These are phyloP conservation scores for Chondrus crispus DNA, from an alignment of 23 red algal species.

Conservation along the genomic window DNA sequence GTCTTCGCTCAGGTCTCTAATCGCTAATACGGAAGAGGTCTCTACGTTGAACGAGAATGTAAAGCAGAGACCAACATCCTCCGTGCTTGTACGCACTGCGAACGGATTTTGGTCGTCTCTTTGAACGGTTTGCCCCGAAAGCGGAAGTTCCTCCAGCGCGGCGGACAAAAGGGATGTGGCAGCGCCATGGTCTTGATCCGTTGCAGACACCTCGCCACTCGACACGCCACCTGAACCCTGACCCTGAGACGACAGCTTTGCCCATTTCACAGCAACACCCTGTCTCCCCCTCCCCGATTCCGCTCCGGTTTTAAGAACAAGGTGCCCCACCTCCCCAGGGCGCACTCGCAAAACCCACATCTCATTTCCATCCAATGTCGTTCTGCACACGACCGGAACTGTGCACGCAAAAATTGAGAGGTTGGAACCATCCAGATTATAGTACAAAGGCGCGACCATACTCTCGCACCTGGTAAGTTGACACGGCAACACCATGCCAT, in stretches of 20 bases:
- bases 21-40: conserved; percentile 6
- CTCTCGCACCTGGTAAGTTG: conserved; percentile 32
- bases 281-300: background rate
- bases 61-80: conserved; percentile 61
- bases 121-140: conserved; percentile 1
- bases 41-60: conserved; percentile 46
- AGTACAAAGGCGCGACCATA: conserved; percentile 32
- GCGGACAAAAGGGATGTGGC: conserved; percentile 44
- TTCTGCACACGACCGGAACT: conserved; percentile 51
- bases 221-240: background rate
- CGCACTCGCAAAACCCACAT: conserved; percentile 61
- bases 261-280: conserved; percentile 17
- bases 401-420: conserved; percentile 59
- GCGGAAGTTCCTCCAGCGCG: conserved; percentile 58
- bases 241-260: background rate
- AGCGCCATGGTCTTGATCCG: conserved; percentile 44
- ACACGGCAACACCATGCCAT: conserved; percentile 25
- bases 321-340: conserved; percentile 32
- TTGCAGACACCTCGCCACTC: background rate
- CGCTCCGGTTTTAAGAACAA: conserved; percentile 42
- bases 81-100: conserved; percentile 30
- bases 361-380: conserved; percentile 32
- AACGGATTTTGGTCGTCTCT: background rate
- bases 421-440: background rate
- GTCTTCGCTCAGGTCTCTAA: conserved; percentile 14